phyloP scores from a whole-genome alignment of 2,329 filamentous ascomycete species.

The Phaeosphaeriaceae sp. region DNA sequence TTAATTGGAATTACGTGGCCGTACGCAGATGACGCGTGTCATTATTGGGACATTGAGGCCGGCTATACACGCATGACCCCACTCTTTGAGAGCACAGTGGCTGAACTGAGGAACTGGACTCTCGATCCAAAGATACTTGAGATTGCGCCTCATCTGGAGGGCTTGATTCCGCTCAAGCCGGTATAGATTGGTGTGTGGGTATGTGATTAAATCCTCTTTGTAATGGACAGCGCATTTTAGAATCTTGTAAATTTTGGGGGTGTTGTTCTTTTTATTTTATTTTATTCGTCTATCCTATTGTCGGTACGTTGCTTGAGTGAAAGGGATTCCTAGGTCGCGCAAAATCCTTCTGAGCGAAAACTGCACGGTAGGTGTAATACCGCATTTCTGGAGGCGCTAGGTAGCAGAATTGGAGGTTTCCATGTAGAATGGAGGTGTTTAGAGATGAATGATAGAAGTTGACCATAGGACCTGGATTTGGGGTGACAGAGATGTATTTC shows the following conservation, averaged over 20 bases:
- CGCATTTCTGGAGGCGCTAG: conserved; percentile 4
- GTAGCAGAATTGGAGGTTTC: background rate
- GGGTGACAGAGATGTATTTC: background rate
- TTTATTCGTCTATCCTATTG: no score
- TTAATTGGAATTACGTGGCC: conserved; percentile 40
- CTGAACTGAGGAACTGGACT: conserved; percentile 42
- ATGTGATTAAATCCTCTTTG: background rate
- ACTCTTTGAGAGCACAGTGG: conserved; percentile 41
- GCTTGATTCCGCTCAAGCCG: conserved; percentile 34
- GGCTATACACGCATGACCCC: conserved; percentile 43
- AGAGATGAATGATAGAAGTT: conserved; percentile 6
- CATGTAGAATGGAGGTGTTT: background rate
- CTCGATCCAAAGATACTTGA: conserved; percentile 44
- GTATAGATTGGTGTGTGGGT: conserved; percentile 8
- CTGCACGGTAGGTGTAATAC: conserved; percentile 3
- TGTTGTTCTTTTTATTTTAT: no score
- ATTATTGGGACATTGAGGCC: conserved; percentile 46
- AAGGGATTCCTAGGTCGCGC: no score
- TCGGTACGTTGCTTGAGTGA: no score
- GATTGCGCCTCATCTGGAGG: conserved; percentile 41
- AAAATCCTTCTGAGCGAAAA: background rate
- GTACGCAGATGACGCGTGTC: conserved; percentile 44
- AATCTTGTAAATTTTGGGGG: no score
- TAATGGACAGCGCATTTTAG: no score
- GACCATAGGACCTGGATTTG: background rate